A percentile compares a stretch with the other conserved stretches of the same genome.
Evolutionary conservation across 148 eudicot species (phyloP).

Genomic region (Cornus florida): DNA sequence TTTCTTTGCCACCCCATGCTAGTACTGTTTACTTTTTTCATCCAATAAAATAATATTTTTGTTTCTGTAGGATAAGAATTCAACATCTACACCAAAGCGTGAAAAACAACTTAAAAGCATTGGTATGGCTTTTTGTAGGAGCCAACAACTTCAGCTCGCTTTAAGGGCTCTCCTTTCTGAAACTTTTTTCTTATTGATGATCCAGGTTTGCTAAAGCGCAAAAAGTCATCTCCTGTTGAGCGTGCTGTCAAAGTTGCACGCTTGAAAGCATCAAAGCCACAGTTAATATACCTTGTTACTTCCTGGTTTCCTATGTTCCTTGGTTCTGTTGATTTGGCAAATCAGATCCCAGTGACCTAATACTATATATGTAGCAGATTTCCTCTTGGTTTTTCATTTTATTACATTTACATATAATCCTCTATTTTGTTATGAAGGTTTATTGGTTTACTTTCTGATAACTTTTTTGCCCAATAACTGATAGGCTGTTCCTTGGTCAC

Average conservation of each 20-base stretch:
- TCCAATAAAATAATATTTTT: constrained; percentile 2
- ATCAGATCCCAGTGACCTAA: neutral
- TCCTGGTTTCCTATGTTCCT: neutral
- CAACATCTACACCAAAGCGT: constrained; percentile 47
- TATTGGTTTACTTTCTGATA: neutral
- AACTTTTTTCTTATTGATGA: constrained; percentile 12
- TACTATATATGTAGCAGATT: neutral
- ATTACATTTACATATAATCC: neutral
- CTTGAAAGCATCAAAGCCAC: constrained; percentile 47
- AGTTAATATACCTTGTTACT: constrained; percentile 47
- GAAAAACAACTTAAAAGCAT: constrained; percentile 78
- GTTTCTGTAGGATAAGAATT: constrained; percentile 66
- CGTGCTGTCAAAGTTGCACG: constrained; percentile 49
- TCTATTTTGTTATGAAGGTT: neutral
- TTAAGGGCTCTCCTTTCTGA: neutral
- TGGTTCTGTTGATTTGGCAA: neutral
- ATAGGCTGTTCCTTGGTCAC: too few species aligned
- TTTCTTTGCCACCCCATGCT: neutral
- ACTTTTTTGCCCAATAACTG: neutral
- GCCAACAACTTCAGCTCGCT: neutral
- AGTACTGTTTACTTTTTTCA: neutral
- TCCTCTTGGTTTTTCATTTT: neutral
- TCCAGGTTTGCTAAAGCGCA: constrained; percentile 76
- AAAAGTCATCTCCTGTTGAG: constrained; percentile 59
- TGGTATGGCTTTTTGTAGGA: constrained; percentile 41